A percentile compares a stretch with the other conserved stretches of the same genome.
Conservation (phyloP, 768 basidiomycete species). For the Cyclocybe aegerita region DNA sequence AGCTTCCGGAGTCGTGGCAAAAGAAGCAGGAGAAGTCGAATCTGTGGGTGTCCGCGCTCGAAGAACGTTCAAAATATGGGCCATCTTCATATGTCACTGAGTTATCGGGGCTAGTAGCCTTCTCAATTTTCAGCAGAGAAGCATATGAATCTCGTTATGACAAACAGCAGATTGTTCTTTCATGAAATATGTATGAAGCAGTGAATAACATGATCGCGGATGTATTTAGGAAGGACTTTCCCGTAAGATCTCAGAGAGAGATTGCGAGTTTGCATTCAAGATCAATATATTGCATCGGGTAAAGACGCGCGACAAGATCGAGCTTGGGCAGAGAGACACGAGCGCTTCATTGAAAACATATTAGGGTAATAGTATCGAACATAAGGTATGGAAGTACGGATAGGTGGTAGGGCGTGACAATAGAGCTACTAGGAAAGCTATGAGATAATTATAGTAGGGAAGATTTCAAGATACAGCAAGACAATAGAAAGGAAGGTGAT, state of each 20-base stretch:
- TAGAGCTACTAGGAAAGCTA: constrained; percentile 14
- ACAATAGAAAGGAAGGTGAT: constrained; percentile 17
- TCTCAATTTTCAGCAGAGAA: background rate
- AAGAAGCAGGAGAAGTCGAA: too few species aligned
- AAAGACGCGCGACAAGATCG: background rate
- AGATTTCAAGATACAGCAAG: constrained; percentile 18
- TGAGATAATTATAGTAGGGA: constrained; percentile 16
- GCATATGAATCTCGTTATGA: constrained; percentile 5
- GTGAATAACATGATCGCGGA: constrained; percentile 9
- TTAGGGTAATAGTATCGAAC: constrained; percentile 16
- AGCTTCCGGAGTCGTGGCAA: too few species aligned
- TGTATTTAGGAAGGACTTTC: constrained; percentile 4
- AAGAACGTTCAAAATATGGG: too few species aligned
- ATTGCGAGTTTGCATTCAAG: constrained; percentile 7
- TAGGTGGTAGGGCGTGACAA: constrained; percentile 14
- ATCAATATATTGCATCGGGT: constrained; percentile 6
- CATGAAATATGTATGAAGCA: constrained; percentile 5
- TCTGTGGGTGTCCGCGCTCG: too few species aligned
- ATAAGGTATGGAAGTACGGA: constrained; percentile 11
- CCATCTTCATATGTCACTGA: too few species aligned
- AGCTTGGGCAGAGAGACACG: background rate
- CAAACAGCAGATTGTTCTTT: constrained; percentile 1
- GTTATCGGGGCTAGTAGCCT: too few species aligned
- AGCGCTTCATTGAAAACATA: constrained; percentile 3
- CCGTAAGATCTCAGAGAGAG: constrained; percentile 8